A percentile compares a stretch with the other conserved stretches of the same genome.
These are phyloP conservation scores for Ottelia alismoides DNA, from an alignment of 106 monocot genomes.

Conservation along the genomic window DNA sequence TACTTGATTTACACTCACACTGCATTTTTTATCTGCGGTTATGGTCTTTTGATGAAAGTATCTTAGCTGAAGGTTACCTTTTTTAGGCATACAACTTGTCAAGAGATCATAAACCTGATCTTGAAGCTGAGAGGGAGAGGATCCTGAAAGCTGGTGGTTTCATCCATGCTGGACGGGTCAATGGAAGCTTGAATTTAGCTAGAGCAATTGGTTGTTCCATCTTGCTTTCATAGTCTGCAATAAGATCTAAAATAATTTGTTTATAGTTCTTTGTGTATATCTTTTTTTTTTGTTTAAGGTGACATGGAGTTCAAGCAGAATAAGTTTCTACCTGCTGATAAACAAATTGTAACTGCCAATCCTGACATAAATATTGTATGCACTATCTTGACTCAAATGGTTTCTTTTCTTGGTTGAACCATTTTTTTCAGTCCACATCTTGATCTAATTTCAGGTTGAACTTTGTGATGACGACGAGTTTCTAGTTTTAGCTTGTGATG, in stretches of 20 bases:
- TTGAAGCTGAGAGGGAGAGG: conserved; percentile 71
- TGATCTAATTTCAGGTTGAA: conserved; percentile 38
- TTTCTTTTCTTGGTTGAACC: background rate
- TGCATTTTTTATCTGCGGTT: too few species aligned
- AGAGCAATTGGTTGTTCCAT: conserved; percentile 96
- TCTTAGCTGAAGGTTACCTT: too few species aligned
- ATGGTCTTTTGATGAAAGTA: too few species aligned
- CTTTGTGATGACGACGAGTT: conserved; percentile 95
- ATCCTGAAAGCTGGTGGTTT: conserved; percentile 86
- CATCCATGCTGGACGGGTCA: conserved; percentile 77
- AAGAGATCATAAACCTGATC: conserved; percentile 90
- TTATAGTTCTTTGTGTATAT: too few species aligned
- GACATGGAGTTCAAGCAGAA: conserved; percentile 99
- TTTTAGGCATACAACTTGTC: conserved; percentile 71
- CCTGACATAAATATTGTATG: conserved; percentile 77
- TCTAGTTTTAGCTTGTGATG: conserved; percentile 90
- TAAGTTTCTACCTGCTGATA: conserved; percentile 74
- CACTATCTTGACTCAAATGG: too few species aligned
- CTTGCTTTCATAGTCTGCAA: too few species aligned
- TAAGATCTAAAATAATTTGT: too few species aligned
- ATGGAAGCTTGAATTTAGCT: conserved; percentile 86
- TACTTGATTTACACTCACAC: background rate
- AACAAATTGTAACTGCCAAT: conserved; percentile 88
- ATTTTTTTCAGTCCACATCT: background rate
- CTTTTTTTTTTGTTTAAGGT: conserved; percentile 42